Base-by-base conservation (phyloP, 1,284 basidiomycete genomes). In the Austropuccinia psidii region DNA sequence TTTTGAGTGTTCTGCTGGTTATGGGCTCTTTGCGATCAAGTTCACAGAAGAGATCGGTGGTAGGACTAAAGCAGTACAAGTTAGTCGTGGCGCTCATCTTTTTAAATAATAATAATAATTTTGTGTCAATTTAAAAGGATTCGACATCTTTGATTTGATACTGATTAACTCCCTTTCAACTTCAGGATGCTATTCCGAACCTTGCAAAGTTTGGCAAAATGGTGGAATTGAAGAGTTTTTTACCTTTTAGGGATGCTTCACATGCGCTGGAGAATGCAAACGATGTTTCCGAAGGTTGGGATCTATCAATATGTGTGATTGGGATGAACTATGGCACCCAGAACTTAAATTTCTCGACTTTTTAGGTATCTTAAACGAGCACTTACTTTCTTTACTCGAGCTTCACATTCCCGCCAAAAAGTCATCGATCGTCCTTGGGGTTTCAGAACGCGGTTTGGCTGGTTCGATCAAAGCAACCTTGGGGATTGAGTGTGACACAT, bases 241-340 rank as follows among this genome's bases (percentile, higher is more conserved):
- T 89, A 74, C 95, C 96, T 1, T 98, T 96, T 86, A 93, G 92
- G 82, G 93, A 86, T 77, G 93, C 94, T 47, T 93, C 92, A 1
- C 90, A 98, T 81, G 96, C 95, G 33, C 84, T 99, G 77, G 93
- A 98, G 83, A 97, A 96, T 79, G 89, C 90, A 73, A 96, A 98
- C 81, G 94, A 98, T 82, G 83, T 98, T 19, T 98, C 95, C 5
- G 95, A 98, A 85, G 93, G 95, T 93, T 77, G 66, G 84, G 77
- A 45, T 7, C 13, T 9, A 2, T 4, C 5, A n/a, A n/a, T n/a
- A n/a, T n/a, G n/a, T n/a, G n/a, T n/a, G n/a, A n/a, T n/a, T n/a
- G n/a, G n/a, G n/a, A n/a, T n/a, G n/a, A n/a, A n/a, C n/a, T n/a
- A n/a, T n/a, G n/a, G n/a, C n/a, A n/a, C n/a, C n/a, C n/a, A n/a